Evolutionary conservation across 768 basidiomycete species (phyloP).

Genomic region (Termitomyces eurrhizus): DNA sequence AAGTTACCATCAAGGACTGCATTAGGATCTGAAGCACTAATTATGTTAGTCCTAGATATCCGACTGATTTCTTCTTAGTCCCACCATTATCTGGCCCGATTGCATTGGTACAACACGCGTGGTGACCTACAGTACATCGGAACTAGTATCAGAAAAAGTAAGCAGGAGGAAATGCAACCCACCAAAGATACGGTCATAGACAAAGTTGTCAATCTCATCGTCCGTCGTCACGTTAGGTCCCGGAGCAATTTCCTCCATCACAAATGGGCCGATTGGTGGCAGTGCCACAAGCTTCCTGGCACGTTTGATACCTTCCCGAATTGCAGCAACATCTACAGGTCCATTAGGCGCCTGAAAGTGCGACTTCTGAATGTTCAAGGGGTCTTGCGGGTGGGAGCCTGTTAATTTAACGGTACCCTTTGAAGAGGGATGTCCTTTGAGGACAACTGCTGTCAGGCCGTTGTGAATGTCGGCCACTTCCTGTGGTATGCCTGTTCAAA

Average conservation of each 20-base stretch:
- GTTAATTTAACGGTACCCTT: slow-evolving; percentile 26
- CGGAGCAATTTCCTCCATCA: slow-evolving; percentile 20
- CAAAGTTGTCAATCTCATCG: slow-evolving; percentile 22
- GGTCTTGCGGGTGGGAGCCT: slow-evolving; percentile 26
- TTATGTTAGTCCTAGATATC: neutral
- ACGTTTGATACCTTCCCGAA: slow-evolving; percentile 22
- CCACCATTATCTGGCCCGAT: slow-evolving; percentile 25
- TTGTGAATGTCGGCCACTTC: slow-evolving; percentile 19
- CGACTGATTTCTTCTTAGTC: neutral
- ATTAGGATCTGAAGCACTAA: slow-evolving; percentile 17
- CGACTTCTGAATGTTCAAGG: slow-evolving; percentile 24
- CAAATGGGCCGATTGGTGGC: slow-evolving; percentile 14
- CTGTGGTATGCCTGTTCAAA: neutral
- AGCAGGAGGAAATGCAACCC: neutral
- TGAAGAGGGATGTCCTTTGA: slow-evolving; percentile 26
- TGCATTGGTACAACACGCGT: slow-evolving; percentile 29
- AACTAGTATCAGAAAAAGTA: neutral
- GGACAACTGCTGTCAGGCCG: slow-evolving; percentile 21
- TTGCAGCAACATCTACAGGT: slow-evolving; percentile 21
- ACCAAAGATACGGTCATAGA: slow-evolving; percentile 23
- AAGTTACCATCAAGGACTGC: slow-evolving; percentile 28
- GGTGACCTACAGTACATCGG: slow-evolving; percentile 20
- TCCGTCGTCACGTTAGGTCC: slow-evolving; percentile 16
- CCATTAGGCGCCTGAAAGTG: slow-evolving; percentile 25
- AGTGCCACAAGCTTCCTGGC: slow-evolving; percentile 17